Evolutionary conservation across 2,329 filamentous ascomycete species (phyloP).

Genomic region (Phaeomoniella chlamydospora): DNA sequence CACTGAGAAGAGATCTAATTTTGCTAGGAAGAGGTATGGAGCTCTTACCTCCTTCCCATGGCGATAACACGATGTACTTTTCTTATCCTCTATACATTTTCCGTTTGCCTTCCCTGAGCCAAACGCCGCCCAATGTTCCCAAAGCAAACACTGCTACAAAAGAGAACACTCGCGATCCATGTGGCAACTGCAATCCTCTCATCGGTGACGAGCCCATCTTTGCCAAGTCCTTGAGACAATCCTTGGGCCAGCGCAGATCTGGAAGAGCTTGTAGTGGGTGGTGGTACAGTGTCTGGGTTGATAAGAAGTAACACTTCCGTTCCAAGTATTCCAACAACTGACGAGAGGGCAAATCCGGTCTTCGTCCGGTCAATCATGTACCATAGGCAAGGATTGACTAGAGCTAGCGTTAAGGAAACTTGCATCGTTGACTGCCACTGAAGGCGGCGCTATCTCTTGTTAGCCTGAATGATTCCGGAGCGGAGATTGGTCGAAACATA

Average conservation of each 20-base stretch:
- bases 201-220: constrained; percentile 24
- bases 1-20: too few relatives aligned
- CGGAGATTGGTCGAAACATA: constrained; percentile 43
- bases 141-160: constrained; percentile 91
- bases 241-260: constrained; percentile 14
- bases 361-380: constrained; percentile 87
- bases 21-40: too few relatives aligned
- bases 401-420: constrained; percentile 72
- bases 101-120: too few relatives aligned
- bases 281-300: constrained; percentile 64
- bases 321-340: constrained; percentile 57
- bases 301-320: constrained; percentile 60
- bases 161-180: constrained; percentile 87
- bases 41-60: too few relatives aligned
- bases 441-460: constrained; percentile 53
- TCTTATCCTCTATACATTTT: too few relatives aligned
- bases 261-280: constrained; percentile 36
- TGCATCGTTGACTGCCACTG: constrained; percentile 94
- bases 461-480: constrained; percentile 4
- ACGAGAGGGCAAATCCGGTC: constrained; percentile 68
- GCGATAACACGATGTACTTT: too few relatives aligned
- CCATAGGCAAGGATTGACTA: constrained; percentile 90
- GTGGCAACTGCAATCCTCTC: constrained; percentile 51
- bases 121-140: constrained; percentile 83
- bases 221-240: constrained; percentile 6